phyloP scores from a whole-genome alignment of 1,139 yeast genomes.

The Saccharomyces hybrid region DNA sequence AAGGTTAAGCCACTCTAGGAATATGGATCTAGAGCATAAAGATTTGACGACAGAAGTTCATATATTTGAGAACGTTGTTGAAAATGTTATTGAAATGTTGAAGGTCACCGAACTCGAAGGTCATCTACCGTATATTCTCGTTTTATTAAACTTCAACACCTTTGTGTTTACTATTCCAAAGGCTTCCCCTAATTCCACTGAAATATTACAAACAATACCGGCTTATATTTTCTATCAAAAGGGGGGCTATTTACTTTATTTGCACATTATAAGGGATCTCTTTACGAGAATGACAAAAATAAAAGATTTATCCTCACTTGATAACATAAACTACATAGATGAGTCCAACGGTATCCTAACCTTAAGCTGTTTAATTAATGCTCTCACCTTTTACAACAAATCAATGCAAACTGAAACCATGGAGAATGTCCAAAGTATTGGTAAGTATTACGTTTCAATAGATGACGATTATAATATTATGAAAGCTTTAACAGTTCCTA shows the following conservation, averaged over 20 bases:
- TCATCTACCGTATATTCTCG: constrained; percentile 29
- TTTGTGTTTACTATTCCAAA: constrained; percentile 28
- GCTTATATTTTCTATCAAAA: constrained; percentile 42
- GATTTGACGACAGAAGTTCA: constrained; percentile 21
- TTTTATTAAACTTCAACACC: constrained; percentile 23
- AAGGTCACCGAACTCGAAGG: constrained; percentile 13
- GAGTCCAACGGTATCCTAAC: constrained; percentile 35
- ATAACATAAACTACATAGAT: constrained; percentile 35
- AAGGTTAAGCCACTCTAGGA: constrained; percentile 24
- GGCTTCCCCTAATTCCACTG: constrained; percentile 24
- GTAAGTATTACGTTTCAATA: constrained; percentile 20
- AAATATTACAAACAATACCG: constrained; percentile 37
- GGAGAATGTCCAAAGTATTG: constrained; percentile 24
- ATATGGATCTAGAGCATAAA: constrained; percentile 15
- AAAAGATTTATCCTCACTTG: constrained; percentile 30
- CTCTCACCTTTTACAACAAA: constrained; percentile 38
- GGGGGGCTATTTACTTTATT: constrained; percentile 35
- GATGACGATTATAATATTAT: constrained; percentile 23
- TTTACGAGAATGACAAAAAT: constrained; percentile 20
- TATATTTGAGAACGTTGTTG: constrained; percentile 24
- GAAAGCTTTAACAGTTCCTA: constrained; percentile 17
- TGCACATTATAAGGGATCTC: constrained; percentile 17
- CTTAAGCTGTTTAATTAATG: constrained; percentile 37
- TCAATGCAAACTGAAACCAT: constrained; percentile 30
- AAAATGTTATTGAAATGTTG: constrained; percentile 20